Evolutionary conservation across 352 stramenopile species (phyloP), one percentile per base, ranked within the genome.

Genomic region (Albugo laibachii): DNA sequence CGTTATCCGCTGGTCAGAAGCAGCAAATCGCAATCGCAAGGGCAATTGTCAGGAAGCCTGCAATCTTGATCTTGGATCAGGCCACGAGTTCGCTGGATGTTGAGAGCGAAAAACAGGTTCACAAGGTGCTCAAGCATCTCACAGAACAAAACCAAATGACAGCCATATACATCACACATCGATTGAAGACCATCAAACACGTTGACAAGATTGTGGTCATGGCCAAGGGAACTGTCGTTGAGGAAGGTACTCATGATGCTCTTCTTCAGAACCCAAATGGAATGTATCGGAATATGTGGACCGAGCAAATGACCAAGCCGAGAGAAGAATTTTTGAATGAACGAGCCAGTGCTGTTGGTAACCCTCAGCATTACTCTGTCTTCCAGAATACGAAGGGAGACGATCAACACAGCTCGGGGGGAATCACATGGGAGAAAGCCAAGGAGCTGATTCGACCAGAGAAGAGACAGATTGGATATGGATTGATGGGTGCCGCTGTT

Each of bases 1-100:
- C 74, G 41, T 59, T 96, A 13, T 92, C 63, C 18, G 87, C 85
- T 34, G 91, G 91, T 5, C 86, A 97, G 68, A 94, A 93, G 50
- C 89, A 97, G 56, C 56, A 85, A 19, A 72, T 96, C 39, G 74
- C 78, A 2, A 95, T 96, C 50, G 83, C 83, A 5, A 60, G 87
- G 35, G 86, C 57, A 1, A 56, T 95, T 21, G 49, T 96, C 27
- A 59, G 66, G 15, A 68, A 91, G 35, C 80, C 79, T 10, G 49
- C 50, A 12, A 59, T 93, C 14, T 61, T 94, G 15, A 54, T 93
- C 6, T 50, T 93, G 1, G 80, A 93, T 55, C 78, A 92, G 48
- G 80, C 77, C 5, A 91, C 77, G 15, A 47, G 40, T 31, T 3
- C 8, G 3, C 8, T 31, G 24, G 24, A 31, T 31, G 24, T 31